Percentiles rank a stretch among this genome's conserved stretches.
phyloP scores from a whole-genome alignment of 371 early-diverging fungal genomes.

The Basidiobolus meristosporus region DNA sequence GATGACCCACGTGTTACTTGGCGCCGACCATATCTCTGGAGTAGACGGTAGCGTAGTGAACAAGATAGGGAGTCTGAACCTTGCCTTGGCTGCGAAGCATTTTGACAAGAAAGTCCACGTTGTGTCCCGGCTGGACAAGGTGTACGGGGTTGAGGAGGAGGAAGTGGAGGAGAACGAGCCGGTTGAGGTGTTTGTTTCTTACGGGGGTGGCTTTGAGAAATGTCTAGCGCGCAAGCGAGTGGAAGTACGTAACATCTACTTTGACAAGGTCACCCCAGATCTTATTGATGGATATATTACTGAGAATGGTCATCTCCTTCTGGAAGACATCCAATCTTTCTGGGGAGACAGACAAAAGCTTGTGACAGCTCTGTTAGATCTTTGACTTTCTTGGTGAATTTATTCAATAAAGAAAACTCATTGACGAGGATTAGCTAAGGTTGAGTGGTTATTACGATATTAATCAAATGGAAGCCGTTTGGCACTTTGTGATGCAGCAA shows the following conservation, averaged over 20 bases:
- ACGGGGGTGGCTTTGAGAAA: neutral
- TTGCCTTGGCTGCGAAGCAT: slow-evolving; percentile 2
- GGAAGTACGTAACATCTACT: slow-evolving; percentile 4
- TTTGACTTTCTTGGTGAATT: too few species aligned
- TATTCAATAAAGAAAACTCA: too few species aligned
- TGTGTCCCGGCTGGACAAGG: slow-evolving; percentile 1
- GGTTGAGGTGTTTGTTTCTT: neutral
- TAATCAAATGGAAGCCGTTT: slow-evolving; percentile 25
- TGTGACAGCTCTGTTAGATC: too few species aligned
- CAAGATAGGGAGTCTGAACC: slow-evolving; percentile 2
- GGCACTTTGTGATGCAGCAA: slow-evolving; percentile 49
- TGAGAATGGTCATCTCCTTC: neutral
- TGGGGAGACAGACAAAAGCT: neutral
- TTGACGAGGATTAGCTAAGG: too few species aligned
- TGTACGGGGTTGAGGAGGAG: neutral
- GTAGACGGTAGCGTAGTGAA: slow-evolving; percentile 3
- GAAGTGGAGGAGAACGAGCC: slow-evolving; percentile 4
- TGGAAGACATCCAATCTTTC: neutral
- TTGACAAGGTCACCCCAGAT: slow-evolving; percentile 2
- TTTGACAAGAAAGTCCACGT: slow-evolving; percentile 1
- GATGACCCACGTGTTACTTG: slow-evolving; percentile 4
- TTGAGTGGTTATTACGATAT: too few species aligned
- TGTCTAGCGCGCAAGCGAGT: neutral
- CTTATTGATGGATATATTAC: slow-evolving; percentile 3
- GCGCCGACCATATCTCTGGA: slow-evolving; percentile 4